A percentile compares a stretch with the other conserved stretches of the same genome.
Evolutionary conservation across 225 moss, liverwort and hornwort species (phyloP).

Genomic region (Pleurozium schreberi): DNA sequence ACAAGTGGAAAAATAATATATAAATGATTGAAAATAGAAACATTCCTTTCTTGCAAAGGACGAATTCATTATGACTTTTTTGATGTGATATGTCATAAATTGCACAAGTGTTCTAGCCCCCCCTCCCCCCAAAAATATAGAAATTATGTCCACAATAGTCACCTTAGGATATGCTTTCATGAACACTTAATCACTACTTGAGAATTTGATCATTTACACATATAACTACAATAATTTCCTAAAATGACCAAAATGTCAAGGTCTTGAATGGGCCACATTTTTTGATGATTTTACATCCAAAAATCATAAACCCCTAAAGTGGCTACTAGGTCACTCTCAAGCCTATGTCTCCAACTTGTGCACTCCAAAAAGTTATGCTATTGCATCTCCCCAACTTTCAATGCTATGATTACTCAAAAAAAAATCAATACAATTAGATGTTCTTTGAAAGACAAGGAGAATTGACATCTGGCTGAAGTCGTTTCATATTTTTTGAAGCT

Average conservation of each 20-base stretch:
- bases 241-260: background rate
- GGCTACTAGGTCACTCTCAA: no score
- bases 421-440: background rate
- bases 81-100: background rate
- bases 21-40: background rate
- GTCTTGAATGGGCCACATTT: background rate
- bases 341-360: accelerated
- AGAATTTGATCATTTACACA: background rate
- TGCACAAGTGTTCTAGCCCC: background rate
- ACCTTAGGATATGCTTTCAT: background rate
- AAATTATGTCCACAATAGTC: background rate
- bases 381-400: background rate
- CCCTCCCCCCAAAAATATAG: background rate
- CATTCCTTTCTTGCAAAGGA: no score
- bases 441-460: no score
- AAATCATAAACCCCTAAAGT: background rate
- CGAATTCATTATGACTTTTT: background rate
- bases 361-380: background rate
- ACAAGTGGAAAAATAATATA: background rate
- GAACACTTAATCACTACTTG: background rate
- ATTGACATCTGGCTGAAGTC: no score
- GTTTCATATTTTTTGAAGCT: no score
- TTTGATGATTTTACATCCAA: background rate
- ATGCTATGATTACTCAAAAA: background rate
- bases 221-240: background rate